Base-by-base conservation (phyloP, 805 yeast species). In the Lachancea lanzarotensis region DNA sequence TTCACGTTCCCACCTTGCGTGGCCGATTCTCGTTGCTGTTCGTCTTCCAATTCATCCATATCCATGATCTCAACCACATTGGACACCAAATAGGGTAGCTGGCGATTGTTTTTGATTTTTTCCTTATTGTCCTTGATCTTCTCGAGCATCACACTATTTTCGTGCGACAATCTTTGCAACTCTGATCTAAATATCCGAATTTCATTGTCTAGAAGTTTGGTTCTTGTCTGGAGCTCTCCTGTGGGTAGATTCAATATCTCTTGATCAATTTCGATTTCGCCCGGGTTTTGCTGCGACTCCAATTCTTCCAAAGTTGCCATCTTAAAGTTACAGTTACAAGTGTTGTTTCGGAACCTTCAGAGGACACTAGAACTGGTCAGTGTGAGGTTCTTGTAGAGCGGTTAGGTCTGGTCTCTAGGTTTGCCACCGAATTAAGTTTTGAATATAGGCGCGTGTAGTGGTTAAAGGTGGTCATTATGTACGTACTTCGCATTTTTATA, bases 1-100 rank as follows among this genome's bases (percentile, higher is more conserved):
- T 93, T 97, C 38, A 89, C 84, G 60, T 90, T 91, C 47, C 98
- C 97, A 32, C 98, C 98, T 65, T 93, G 96, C 50, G 84, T 88
- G 19, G 74, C 71, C 2, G 63, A 58, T 41, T 61, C 66, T 30
- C 53, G 56, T 29, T 72, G 73, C 50, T 75, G 79, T 22, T 91
- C 93, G 46, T 82, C 86, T 51, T 80, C 83, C 49, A 88, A 91
- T 10, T 86, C 89, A 54, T 82, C 83, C 66, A 93, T 78, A 60
- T 93, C 95, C 59, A 93, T 75, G 47, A 93, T 72, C 67, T 93
- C 99, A 29, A 93, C 98, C 42, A 93, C 95, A 62, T 93, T 93
- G 20, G 97, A 97, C 41, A 93, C 98, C 45, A 93, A 71, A 59
- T 93, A 93, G 13, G 99, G 99, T 59, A 93, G 75, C 66, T 90